Base-by-base conservation (phyloP, 164 flowering plant species). In the Sextonia rubra region DNA sequence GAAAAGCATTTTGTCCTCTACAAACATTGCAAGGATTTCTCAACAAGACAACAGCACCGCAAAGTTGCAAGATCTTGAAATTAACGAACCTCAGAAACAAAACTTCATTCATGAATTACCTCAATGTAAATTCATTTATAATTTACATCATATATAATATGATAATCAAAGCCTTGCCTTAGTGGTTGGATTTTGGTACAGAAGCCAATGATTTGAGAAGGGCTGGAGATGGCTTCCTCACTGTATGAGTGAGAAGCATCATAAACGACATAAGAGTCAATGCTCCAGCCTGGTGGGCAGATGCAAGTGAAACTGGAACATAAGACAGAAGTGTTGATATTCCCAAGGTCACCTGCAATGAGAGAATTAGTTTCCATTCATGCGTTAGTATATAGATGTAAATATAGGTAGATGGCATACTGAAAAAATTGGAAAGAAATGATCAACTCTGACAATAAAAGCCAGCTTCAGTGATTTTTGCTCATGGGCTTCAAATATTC, bases 221-320 rank as follows among this genome's bases (percentile, higher is more conserved):
- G 47, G 73, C 44, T 11, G 62, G 75, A 26, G 75, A 72, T 66
- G 75, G 98, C 78, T 82, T 88, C 17, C 97, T 85, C 25, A 88
- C 79, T 24, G 92, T 84, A 83, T 95, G 97, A 70, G 75, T 87
- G 47, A 95, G 90, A 64, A 95, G 80, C 56, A 95, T 75, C 87
- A 88, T 83, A 4, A 95, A 76, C 1, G 97, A 84, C 71, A 93
- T 62, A 67, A 93, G 91, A 32, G 94, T 91, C 62, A 95, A 75
- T 30, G 98, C 97, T 56, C 98, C 99, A 62, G 97, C 99, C 75
- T 93, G 98, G 80, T 95, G 98, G 52, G 98, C 99, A 26, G 89
- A 76, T 65, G 93, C 98, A 18, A 80, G 89, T 1, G 93, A 89
- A 48, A 88, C 94, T 2, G 97, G 98, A 26, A 95, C 99, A 60